Base-by-base conservation (phyloP, 768 basidiomycete species). In the Tephrocybe sp. region DNA sequence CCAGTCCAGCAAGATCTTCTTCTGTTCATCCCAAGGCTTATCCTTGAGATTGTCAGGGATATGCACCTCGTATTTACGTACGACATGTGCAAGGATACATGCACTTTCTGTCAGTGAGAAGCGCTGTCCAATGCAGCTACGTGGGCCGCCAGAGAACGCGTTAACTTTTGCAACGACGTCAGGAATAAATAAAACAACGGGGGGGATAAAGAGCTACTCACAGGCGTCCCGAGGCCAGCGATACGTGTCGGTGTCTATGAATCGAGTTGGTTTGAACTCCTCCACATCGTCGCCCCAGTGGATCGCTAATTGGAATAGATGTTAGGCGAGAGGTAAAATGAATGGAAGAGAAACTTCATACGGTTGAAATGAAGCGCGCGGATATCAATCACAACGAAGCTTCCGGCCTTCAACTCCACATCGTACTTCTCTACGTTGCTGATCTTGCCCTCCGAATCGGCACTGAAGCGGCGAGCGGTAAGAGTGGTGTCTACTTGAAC, bases 201-300 rank as follows among this genome's bases (percentile, higher is more conserved):
- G 16, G 12, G 30, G 16, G 43, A 37, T 22, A 3, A 48, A 3
- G 2, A 18, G 23, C 29, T 10, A 42, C 75, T 38, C 48, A 76
- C 76, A 78, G 12, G 75, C 77, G 47, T 78, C 68, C 19, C 78
- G 71, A 12, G 77, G 78, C 77, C 77, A 80, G 24, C 67, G 66
- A 47, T 79, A 79, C 1, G 67, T 61, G 4, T 69, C 69, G 0
- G 74, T 77, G 44, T 80, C 78, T 22, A 80, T 65, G 57, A 79
- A 80, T 0, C 75, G 70, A 38, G 75, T 74, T 0, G 77, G 77
- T 39, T 62, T 77, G 65, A 78, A 80, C 16, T 70, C 67, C 9
- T 51, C 60, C 0, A 48, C 65, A 45, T 80, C 77, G 11, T 66
- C 58, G 5, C 79, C 79, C 79, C 78, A 80, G 39, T 75, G 67